Evolutionary conservation across 305 asterid genomes (phyloP).

Genomic region (Fraxinus angustifolia): DNA sequence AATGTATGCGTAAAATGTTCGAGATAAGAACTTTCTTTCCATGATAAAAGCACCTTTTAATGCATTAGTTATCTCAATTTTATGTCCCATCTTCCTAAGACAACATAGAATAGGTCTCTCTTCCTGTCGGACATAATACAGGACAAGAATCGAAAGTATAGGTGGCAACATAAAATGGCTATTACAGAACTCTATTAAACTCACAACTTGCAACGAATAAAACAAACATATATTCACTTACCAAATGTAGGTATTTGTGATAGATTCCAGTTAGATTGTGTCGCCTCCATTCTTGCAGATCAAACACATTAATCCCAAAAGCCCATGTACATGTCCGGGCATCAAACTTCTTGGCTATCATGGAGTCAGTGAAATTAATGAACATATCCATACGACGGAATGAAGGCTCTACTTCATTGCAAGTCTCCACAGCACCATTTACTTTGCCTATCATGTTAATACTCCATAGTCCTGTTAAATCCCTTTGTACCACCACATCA

Average conservation of each 20-base stretch:
- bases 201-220: background rate
- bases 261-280: conserved; percentile 54
- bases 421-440: conserved; percentile 82
- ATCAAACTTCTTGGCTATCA: conserved; percentile 42
- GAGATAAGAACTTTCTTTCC: background rate
- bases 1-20: background rate
- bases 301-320: conserved; percentile 81
- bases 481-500: conserved; percentile 81
- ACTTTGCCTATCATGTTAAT: conserved; percentile 69
- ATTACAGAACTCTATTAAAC: background rate
- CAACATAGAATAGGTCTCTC: background rate
- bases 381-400: conserved; percentile 61
- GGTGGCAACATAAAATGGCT: background rate
- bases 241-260: conserved; percentile 67
- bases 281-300: conserved; percentile 70
- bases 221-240: conserved; percentile 18
- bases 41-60: background rate
- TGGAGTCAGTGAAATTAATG: conserved; percentile 60
- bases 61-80: background rate
- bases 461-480: conserved; percentile 65
- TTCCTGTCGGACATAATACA: background rate
- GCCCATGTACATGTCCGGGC: conserved; percentile 79
- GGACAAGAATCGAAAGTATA: background rate
- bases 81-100: background rate
- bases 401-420: conserved; percentile 57